Base-by-base conservation (phyloP, 2,329 filamentous ascomycete genomes). In the Diaporthe helianthi region DNA sequence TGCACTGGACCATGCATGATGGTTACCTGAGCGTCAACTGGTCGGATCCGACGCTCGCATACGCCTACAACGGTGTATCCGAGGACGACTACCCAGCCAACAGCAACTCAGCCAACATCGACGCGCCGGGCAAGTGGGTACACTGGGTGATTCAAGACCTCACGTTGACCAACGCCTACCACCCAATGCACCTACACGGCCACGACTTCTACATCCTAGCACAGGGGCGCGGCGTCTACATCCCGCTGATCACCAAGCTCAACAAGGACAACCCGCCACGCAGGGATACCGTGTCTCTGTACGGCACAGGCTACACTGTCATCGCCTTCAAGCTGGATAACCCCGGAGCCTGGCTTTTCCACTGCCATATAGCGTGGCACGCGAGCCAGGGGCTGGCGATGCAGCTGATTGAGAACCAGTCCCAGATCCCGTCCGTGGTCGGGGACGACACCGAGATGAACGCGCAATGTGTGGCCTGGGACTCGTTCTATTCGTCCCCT, bases 101-200 rank as follows among this genome's bases (percentile, higher is more conserved):
- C 47, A 63, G 52, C 52, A 54, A 22, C 65, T 41, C 53, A 5
- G 47, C 52, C 36, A 53, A 44, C 36, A 51, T 65, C 29, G 55
- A 68, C 13, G 46, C 58, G 1, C 54, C 54, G 9, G 38, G 54
- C 0, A 60, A 60, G 17, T 70, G 68, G 68, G 53, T 46, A 1
- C 68, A 70, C 54, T 47, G 55, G 29, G 46, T 68, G 17, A 64
- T 70, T n/a, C 44, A 67, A 12, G 61, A 54, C 53, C 15, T 8
- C 6, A 61, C 46, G 33, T 19, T 69, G 5, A 72, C 70, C 19
- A 65, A 68, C 12, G 54, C 46, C 52, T 71, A 80, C 22, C 83
- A 84, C 72, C 82, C 83, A 0, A 82, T 84, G 74, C 84, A 86
- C 76, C 76, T 86, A 19, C 84, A 86, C 75, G 84, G 84, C 10